Percentiles rank a stretch among this genome's conserved stretches.
Conservation (phyloP, 2,329 filamentous ascomycete genomes). For the Chrysosporium keratinophilum region DNA sequence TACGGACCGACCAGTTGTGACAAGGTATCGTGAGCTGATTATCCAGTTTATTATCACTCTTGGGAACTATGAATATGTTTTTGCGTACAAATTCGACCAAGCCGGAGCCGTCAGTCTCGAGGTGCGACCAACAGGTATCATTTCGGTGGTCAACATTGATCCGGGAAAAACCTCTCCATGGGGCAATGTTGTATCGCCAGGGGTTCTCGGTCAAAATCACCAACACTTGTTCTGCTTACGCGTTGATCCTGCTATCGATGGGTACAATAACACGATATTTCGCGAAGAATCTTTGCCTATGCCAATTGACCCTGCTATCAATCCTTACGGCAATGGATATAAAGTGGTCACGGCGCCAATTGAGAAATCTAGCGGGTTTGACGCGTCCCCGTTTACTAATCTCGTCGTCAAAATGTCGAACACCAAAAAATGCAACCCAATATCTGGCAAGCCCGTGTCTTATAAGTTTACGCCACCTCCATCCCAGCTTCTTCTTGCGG, state of each 20-base stretch:
- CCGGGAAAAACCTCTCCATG: constrained; percentile 45
- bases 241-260: constrained; percentile 55
- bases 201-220: constrained; percentile 57
- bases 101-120: constrained; percentile 53
- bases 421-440: constrained; percentile 33
- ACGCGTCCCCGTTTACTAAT: constrained; percentile 42
- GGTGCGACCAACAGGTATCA: constrained; percentile 55
- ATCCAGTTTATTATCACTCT: constrained; percentile 59
- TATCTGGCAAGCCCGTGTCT: constrained; percentile 35
- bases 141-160: constrained; percentile 52
- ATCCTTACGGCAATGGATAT: constrained; percentile 54
- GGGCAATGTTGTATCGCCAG: constrained; percentile 54
- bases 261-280: constrained; percentile 44
- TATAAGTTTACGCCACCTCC: constrained; percentile 42
- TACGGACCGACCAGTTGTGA: constrained; percentile 52
- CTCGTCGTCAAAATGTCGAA: constrained; percentile 44
- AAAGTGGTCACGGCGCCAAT: constrained; percentile 43
- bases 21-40: constrained; percentile 52
- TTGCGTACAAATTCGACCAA: constrained; percentile 55
- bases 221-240: constrained; percentile 59
- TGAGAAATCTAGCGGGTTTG: constrained; percentile 39
- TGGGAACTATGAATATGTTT: constrained; percentile 61
- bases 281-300: constrained; percentile 45
- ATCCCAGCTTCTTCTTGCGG: constrained; percentile 41
- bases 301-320: constrained; percentile 43